Evolutionary conservation across 2,329 filamentous ascomycete species (phyloP).

Genomic region (Knufia petricola): DNA sequence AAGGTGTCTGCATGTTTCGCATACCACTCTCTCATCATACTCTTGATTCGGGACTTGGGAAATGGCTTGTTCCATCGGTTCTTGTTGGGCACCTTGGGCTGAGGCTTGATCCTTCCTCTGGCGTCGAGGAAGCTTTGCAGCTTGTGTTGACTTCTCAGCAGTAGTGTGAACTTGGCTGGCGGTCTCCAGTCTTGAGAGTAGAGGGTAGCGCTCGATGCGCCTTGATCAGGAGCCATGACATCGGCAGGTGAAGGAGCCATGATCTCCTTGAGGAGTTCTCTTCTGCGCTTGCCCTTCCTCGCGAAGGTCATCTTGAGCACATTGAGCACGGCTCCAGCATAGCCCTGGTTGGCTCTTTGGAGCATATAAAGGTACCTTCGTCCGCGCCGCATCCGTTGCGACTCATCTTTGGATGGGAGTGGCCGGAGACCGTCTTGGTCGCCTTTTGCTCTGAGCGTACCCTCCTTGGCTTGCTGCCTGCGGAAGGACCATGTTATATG

Average conservation of each 20-base stretch:
- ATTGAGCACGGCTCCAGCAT: constrained; percentile 40
- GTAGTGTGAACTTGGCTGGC: constrained; percentile 25
- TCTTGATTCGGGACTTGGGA: constrained; percentile 25
- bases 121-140: constrained; percentile 24
- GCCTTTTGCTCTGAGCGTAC: background rate
- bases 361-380: constrained; percentile 38
- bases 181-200: constrained; percentile 30
- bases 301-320: constrained; percentile 49
- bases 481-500: constrained; percentile 43
- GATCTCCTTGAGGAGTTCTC: constrained; percentile 36
- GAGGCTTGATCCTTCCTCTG: constrained; percentile 21
- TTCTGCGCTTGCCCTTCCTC: constrained; percentile 44
- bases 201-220: background rate
- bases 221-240: background rate
- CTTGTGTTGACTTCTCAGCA: constrained; percentile 29
- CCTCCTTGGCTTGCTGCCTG: constrained; percentile 26
- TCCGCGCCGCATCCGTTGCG: constrained; percentile 11
- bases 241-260: constrained; percentile 21
- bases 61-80: constrained; percentile 31
- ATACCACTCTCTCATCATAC: constrained; percentile 33
- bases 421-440: background rate
- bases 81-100: constrained; percentile 27
- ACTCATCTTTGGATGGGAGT: background rate
- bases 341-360: constrained; percentile 47
- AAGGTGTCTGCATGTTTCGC: constrained; percentile 24